Percentiles rank a stretch among this genome's conserved stretches.
phyloP scores from a whole-genome alignment of 768 basidiomycete genomes.

The Obba rivulosa region DNA sequence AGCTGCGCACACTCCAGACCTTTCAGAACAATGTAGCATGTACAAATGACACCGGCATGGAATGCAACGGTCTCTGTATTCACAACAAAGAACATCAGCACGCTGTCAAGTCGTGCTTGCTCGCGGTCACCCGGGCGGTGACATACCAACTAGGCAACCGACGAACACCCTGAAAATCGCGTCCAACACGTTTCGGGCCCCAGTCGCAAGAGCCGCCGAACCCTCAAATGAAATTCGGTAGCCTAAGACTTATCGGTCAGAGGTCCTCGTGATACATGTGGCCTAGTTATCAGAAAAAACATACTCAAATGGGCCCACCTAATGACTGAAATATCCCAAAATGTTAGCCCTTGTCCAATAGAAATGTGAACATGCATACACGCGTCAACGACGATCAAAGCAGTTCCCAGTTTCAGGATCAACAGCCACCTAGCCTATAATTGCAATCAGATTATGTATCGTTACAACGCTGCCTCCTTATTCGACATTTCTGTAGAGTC shows the following conservation, averaged over 20 bases:
- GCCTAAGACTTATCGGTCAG: not conserved
- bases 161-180: constrained; percentile 43
- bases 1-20: constrained; percentile 20
- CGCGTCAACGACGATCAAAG: constrained; percentile 61
- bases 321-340: constrained; percentile 46
- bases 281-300: constrained; percentile 10
- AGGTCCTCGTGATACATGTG: not conserved
- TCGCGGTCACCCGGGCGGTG: not conserved
- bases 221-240: not conserved
- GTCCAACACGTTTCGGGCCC: not conserved
- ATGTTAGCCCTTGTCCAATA: not conserved
- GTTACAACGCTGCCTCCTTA: not conserved
- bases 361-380: constrained; percentile 44
- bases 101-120: constrained; percentile 2
- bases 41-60: constrained; percentile 57
- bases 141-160: constrained; percentile 59
- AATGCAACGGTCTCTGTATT: constrained; percentile 68
- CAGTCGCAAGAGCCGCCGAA: not conserved
- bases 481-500: not conserved
- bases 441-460: constrained; percentile 24
- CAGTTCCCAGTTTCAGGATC: constrained; percentile 53
- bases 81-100: not conserved
- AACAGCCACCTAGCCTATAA: constrained; percentile 53
- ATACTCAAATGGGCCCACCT: constrained; percentile 70
- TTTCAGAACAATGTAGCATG: constrained; percentile 49